Evolutionary conservation across 129 eudicot species (phyloP).

Genomic region (Saussurea involucrata): DNA sequence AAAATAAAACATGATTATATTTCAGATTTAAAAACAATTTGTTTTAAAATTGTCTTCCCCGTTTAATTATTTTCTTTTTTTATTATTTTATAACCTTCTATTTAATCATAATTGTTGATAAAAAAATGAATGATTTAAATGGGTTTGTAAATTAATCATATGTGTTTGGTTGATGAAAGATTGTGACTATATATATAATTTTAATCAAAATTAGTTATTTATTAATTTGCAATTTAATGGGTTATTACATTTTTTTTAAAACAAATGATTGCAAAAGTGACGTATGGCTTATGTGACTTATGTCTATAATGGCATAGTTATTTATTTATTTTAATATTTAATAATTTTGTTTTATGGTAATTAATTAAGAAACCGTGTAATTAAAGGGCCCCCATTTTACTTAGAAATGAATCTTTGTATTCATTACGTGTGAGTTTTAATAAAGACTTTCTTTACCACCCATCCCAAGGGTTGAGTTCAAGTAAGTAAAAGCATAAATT

Average conservation of each 20-base stretch:
- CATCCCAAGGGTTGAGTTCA: slow-evolving; percentile 25
- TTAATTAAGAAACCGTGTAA: slow-evolving; percentile 14
- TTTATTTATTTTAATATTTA: background rate
- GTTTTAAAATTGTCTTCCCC: no score
- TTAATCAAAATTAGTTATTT: background rate
- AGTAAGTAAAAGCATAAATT: slow-evolving; percentile 21
- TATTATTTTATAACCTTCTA: no score
- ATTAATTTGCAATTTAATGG: background rate
- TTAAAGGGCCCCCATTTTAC: slow-evolving; percentile 8
- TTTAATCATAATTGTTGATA: no score
- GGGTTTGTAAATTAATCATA: no score
- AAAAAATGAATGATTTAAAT: no score
- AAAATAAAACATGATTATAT: no score
- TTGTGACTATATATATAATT: no score
- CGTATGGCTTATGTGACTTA: background rate
- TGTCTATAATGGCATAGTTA: background rate
- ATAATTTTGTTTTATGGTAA: background rate
- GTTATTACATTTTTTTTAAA: background rate
- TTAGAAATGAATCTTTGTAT: slow-evolving; percentile 22
- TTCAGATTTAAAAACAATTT: no score
- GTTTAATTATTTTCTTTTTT: no score
- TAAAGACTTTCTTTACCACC: slow-evolving; percentile 25
- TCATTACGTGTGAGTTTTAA: slow-evolving; percentile 31
- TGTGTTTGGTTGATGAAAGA: no score
- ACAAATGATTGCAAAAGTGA: background rate